These are phyloP conservation scores for Fusarium sp. DNA, from an alignment of 2,329 filamentous ascomycete genomes.

Conservation along the genomic window DNA sequence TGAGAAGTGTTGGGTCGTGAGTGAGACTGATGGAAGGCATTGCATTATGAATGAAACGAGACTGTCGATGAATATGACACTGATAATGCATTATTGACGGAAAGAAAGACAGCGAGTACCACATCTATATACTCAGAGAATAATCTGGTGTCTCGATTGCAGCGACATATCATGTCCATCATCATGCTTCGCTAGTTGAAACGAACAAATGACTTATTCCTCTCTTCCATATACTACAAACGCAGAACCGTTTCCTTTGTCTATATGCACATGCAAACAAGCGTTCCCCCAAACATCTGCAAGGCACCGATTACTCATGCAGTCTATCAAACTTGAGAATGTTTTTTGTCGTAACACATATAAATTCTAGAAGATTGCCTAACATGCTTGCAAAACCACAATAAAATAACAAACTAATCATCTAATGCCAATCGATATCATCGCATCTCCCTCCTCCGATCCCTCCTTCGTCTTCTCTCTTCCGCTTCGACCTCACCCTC, in stretches of 20 bases:
- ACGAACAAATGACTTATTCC: slow-evolving; percentile 3
- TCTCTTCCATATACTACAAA: slow-evolving; percentile 5
- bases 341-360: slow-evolving; percentile 18
- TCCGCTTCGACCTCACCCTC: slow-evolving; percentile 19
- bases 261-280: not conserved
- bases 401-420: not conserved
- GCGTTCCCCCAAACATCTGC: slow-evolving; percentile 21
- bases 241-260: not conserved
- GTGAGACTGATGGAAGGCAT: slow-evolving; percentile 20
- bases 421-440: slow-evolving; percentile 2
- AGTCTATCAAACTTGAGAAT: not conserved
- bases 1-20: not conserved
- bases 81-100: fast-evolving
- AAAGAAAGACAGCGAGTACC: not conserved
- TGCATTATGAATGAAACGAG: not conserved
- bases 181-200: not conserved
- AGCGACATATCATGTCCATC: not conserved
- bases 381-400: not conserved
- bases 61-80: not conserved
- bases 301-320: not conserved
- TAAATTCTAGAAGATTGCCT: slow-evolving; percentile 24
- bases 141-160: too few species aligned
- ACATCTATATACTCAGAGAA: not conserved
- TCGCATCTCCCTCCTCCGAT: slow-evolving; percentile 14
- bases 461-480: slow-evolving; percentile 24